Percentiles rank a stretch among this genome's conserved stretches.
phyloP scores from a whole-genome alignment of 164 flowering plant genomes.

The Euptelea pleiosperma region DNA sequence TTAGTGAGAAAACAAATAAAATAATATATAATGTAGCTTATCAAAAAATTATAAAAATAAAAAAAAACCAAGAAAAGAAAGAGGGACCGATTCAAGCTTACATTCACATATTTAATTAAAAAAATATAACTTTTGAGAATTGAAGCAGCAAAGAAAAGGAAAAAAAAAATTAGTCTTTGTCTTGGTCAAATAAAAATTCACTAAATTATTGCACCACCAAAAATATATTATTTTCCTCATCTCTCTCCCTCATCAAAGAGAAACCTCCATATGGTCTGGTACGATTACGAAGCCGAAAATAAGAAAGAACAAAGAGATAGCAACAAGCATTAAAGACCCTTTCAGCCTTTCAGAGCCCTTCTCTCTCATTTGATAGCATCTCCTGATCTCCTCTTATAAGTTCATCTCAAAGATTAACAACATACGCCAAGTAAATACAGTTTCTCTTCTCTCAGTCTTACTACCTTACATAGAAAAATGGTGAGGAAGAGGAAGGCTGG shows the following conservation, averaged over 20 bases:
- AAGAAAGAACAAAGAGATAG: constrained; percentile 16
- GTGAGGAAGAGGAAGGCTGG: constrained; percentile 28
- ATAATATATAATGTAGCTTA: too few relatives aligned
- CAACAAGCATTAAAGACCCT: constrained; percentile 22
- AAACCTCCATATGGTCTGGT: constrained; percentile 20
- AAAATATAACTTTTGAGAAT: neutral
- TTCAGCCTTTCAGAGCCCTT: neutral
- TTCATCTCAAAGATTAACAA: neutral
- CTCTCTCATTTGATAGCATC: neutral
- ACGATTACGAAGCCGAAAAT: constrained; percentile 2
- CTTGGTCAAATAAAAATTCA: too few relatives aligned
- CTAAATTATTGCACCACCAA: too few relatives aligned
- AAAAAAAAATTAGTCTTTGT: neutral
- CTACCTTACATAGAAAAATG: constrained; percentile 9
- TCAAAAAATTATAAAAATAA: too few relatives aligned
- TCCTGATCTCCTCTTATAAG: neutral
- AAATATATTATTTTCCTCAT: neutral
- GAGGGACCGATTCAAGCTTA: neutral
- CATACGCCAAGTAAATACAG: too few relatives aligned
- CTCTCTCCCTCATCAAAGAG: neutral
- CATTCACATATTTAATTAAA: neutral
- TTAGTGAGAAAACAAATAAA: too few relatives aligned
- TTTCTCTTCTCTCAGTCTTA: too few relatives aligned
- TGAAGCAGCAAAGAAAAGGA: neutral
- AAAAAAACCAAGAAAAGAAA: neutral